A percentile compares a stretch with the other conserved stretches of the same genome.
Evolutionary conservation across 306 rosid genomes (phyloP).

Genomic region (Acacia melanoxylon): DNA sequence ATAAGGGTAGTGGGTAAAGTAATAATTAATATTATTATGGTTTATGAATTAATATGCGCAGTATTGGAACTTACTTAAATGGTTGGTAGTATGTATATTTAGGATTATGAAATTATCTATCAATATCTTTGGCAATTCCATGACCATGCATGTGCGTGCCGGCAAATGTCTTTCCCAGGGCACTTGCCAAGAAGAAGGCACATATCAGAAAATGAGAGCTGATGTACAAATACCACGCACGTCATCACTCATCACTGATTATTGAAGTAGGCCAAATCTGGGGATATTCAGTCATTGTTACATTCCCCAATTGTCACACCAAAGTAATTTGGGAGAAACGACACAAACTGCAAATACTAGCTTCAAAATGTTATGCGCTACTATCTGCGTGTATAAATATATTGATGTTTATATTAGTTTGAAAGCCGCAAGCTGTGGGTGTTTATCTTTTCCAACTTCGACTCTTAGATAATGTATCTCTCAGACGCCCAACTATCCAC

Average conservation of each 20-base stretch:
- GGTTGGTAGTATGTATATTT: too few species aligned
- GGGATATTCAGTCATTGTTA: slow-evolving; percentile 3
- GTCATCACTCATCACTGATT: not conserved
- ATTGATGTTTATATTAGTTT: not conserved
- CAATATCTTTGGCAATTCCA: too few species aligned
- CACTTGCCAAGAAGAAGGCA: not conserved
- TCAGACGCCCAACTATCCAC: slow-evolving; percentile 73
- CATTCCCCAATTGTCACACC: slow-evolving; percentile 31
- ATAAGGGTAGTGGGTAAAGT: too few species aligned
- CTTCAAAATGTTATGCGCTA: not conserved
- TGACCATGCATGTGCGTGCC: not conserved
- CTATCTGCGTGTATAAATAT: not conserved
- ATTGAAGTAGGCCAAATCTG: slow-evolving; percentile 15
- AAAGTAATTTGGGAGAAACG: not conserved
- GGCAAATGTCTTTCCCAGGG: too few species aligned
- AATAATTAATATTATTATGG: too few species aligned
- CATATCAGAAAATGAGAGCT: slow-evolving; percentile 21
- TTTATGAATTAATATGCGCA: too few species aligned
- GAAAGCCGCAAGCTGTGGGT: not conserved
- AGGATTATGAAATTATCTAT: too few species aligned
- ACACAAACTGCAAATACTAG: slow-evolving; percentile 9
- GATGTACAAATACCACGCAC: slow-evolving; percentile 30
- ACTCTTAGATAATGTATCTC: slow-evolving; percentile 63
- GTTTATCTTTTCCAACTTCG: slow-evolving; percentile 79
- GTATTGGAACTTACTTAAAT: too few species aligned